These are phyloP conservation scores for Phanerochaete carnosa DNA, from an alignment of 768 basidiomycete genomes.

Conservation along the genomic window DNA sequence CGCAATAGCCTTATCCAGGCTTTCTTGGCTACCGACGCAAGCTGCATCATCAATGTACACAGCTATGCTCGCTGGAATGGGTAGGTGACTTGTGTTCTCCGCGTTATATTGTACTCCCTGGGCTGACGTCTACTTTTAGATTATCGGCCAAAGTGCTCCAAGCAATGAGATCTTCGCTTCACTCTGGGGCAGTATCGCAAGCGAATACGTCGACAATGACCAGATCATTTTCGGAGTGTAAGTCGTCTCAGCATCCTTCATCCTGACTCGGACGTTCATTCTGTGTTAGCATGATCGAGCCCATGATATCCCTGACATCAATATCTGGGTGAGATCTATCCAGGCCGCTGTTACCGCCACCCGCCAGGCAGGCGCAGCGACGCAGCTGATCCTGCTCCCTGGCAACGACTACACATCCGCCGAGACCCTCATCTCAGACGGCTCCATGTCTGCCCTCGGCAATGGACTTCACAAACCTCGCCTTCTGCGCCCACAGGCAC, in stretches of 20 bases:
- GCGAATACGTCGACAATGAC: conserved; percentile 39
- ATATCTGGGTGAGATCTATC: conserved; percentile 46
- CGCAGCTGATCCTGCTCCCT: conserved; percentile 55
- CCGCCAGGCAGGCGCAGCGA: too few relatives aligned
- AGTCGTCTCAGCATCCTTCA: conserved; percentile 16
- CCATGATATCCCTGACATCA: conserved; percentile 54
- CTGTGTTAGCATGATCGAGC: conserved; percentile 67
- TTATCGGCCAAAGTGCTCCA: conserved; percentile 64
- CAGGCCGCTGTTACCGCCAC: conserved; percentile 61
- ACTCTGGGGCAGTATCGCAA: conserved; percentile 51
- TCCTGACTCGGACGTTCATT: too few relatives aligned
- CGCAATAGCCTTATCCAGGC: conserved; percentile 53
- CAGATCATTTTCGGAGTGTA: conserved; percentile 50
- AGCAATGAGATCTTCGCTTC: conserved; percentile 49
- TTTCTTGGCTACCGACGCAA: conserved; percentile 40
- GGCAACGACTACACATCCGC: conserved; percentile 58
- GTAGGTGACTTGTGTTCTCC: too few relatives aligned
- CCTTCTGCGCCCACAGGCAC: conserved; percentile 65
- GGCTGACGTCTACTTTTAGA: too few relatives aligned
- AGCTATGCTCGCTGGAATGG: conserved; percentile 60
- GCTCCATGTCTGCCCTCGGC: conserved; percentile 45
- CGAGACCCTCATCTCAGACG: conserved; percentile 44
- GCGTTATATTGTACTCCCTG: too few relatives aligned
- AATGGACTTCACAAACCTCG: conserved; percentile 40
- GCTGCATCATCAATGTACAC: conserved; percentile 55